Conservation (phyloP, 495 filamentous ascomycete species). For the Daldinia caldariorum region DNA sequence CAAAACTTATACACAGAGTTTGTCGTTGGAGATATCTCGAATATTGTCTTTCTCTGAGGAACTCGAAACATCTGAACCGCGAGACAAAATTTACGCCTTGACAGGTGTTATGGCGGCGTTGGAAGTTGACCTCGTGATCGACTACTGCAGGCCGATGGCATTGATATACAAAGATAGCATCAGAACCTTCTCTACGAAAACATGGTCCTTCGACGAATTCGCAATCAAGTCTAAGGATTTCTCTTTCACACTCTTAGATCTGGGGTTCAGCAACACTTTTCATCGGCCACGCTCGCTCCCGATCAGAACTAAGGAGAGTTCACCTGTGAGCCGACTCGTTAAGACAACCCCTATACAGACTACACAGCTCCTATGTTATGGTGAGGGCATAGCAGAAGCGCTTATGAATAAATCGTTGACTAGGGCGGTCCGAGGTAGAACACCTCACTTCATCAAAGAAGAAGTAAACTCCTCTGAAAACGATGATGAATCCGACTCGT, state of each 20-base stretch:
- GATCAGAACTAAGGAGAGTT: background rate
- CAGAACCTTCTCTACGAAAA: background rate
- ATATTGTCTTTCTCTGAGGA: slow-evolving; percentile 1
- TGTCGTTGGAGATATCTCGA: slow-evolving; percentile 6
- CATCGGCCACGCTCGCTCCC: background rate
- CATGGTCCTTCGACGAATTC: background rate
- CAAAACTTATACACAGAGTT: background rate
- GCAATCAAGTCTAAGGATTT: background rate
- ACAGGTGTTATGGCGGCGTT: background rate
- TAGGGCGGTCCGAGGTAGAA: too few species aligned
- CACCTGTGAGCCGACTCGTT: background rate
- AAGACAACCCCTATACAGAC: background rate
- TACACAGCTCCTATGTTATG: background rate
- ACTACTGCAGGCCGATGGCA: background rate
- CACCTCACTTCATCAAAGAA: background rate
- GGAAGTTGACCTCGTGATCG: background rate
- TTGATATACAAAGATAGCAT: background rate
- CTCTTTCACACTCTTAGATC: background rate
- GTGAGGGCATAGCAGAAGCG: background rate
- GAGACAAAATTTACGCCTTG: slow-evolving; percentile 5
- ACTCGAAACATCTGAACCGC: background rate
- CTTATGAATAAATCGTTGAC: background rate
- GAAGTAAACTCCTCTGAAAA: background rate
- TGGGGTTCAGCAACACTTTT: background rate
- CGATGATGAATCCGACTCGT: background rate